Evolutionary conservation across 1,284 basidiomycete species (phyloP), one percentile per base, ranked within the genome.

Genomic region (Ceratobasidium sp.): DNA sequence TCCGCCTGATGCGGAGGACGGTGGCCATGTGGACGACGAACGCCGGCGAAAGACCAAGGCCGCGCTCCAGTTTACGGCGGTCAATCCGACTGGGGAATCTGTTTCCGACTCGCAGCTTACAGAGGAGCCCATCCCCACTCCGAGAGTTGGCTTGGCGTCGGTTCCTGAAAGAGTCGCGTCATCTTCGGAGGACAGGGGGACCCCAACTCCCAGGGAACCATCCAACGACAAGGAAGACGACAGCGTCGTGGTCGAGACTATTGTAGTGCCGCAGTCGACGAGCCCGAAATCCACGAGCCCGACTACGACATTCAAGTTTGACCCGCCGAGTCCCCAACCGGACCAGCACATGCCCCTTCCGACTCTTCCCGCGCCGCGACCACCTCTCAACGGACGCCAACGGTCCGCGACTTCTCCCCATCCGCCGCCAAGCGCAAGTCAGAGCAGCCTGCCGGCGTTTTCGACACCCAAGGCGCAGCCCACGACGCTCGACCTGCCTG

Each of bases 401-500:
- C 71, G 71, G 3, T 74, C 71, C 20, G 71, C 71, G 28, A 74
- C 71, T 42, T 74, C 71, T 20, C 71, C 71, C 47, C 71, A 63
- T 26, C 71, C 71, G 11, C 71, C 42, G 15, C 33, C 71, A 39
- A 74, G 37, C 33, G 31, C 47, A 47, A 74, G 71, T 35, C 71
- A 74, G 58, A 54, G 45, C 56, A 64, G 71, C 37, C 35, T 74
- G 71, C 71, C 71, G 8, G 58, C 60, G 33, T 74, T 74, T 39
- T 74, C 71, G 28, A 79, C 81, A 13, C 80, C 77, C 49, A 78
- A 78, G 63, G 60, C 75, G 65, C 80, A 80, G 67, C 78, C 81
- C 51, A 80, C 80, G 65, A 80, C 80, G 79, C 76, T 77, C 64
- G 74, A 80, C 39, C 78, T 79, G 75, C 76, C 81, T 42, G 79